A percentile compares a stretch with the other conserved stretches of the same genome.
Conservation (phyloP, 148 eudicot species). For the Vaccinium vitisidaea region DNA sequence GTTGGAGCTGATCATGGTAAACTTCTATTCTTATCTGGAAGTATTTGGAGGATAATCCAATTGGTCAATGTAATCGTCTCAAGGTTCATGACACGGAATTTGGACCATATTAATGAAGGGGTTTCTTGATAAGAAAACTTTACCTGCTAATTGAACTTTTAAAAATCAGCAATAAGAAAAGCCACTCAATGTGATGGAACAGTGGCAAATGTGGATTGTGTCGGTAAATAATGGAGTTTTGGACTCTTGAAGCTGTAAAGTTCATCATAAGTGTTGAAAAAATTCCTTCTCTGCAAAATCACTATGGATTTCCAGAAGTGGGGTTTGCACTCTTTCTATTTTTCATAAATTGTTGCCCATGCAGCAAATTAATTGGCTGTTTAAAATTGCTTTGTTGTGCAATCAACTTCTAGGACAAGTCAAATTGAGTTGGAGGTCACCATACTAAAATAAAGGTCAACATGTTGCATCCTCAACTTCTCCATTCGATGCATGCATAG, state of each 20-base stretch:
- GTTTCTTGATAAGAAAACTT: not conserved
- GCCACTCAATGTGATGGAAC: not conserved
- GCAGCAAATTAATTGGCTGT: not conserved
- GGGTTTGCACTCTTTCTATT: not conserved
- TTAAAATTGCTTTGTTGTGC: slow-evolving; percentile 13
- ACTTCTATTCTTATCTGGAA: not conserved
- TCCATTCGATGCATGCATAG: not conserved
- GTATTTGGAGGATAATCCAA: not conserved
- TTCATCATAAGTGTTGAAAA: not conserved
- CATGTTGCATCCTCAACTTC: not conserved
- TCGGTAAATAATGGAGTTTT: not conserved
- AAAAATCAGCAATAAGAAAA: not conserved
- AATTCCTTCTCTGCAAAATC: not conserved
- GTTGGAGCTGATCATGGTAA: not conserved
- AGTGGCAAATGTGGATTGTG: not conserved
- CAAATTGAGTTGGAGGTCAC: not conserved
- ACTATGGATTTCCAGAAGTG: not conserved
- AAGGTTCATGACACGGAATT: not conserved
- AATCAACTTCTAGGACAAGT: slow-evolving; percentile 33
- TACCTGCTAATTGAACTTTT: not conserved
- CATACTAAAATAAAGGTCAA: not conserved
- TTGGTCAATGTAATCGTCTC: not conserved
- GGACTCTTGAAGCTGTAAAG: not conserved
- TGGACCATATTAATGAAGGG: not conserved
- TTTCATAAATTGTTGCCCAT: not conserved